Percentiles rank a stretch among this genome's conserved stretches.
Evolutionary conservation across 768 basidiomycete genomes (phyloP).

Genomic region (Lepiota venenata): DNA sequence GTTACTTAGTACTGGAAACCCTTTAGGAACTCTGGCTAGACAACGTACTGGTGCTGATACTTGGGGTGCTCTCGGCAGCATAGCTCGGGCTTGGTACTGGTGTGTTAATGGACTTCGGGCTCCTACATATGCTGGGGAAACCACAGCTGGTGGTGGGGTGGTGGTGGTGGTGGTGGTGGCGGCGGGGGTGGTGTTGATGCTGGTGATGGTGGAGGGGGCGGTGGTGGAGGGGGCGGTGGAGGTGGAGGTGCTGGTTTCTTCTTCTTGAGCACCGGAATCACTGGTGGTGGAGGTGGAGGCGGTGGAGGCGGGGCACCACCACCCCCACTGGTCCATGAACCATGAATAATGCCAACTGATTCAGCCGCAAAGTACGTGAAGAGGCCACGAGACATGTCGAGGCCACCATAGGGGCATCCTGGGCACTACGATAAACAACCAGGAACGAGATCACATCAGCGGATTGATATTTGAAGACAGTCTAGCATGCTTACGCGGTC

Average conservation of each 20-base stretch:
- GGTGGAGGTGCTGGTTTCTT: constrained; percentile 11
- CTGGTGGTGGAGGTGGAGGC: constrained; percentile 10
- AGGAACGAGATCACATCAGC: not conserved
- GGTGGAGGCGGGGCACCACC: constrained; percentile 20
- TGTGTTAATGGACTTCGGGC: not conserved
- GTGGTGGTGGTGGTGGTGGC: constrained; percentile 2
- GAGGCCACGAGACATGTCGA: constrained; percentile 58
- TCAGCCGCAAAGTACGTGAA: constrained; percentile 49
- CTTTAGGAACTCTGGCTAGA: not conserved
- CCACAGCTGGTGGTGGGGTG: not conserved
- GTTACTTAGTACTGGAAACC: not conserved
- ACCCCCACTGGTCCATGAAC: constrained; percentile 41
- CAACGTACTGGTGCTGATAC: constrained; percentile 1
- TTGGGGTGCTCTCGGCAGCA: not conserved
- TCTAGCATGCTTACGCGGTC: constrained; percentile 47
- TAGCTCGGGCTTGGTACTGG: not conserved
- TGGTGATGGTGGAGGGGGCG: constrained; percentile 11
- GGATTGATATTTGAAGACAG: not conserved
- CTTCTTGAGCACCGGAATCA: not conserved
- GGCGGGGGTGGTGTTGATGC: constrained; percentile 11
- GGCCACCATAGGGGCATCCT: constrained; percentile 54
- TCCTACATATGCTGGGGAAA: not conserved
- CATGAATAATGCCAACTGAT: constrained; percentile 44
- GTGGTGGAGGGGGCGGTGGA: constrained; percentile 5
- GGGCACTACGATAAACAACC: constrained; percentile 45